Percentiles rank a stretch among this genome's conserved stretches.
These are phyloP conservation scores for Suillus placidus DNA, from an alignment of 768 basidiomycete genomes.

Conservation along the genomic window DNA sequence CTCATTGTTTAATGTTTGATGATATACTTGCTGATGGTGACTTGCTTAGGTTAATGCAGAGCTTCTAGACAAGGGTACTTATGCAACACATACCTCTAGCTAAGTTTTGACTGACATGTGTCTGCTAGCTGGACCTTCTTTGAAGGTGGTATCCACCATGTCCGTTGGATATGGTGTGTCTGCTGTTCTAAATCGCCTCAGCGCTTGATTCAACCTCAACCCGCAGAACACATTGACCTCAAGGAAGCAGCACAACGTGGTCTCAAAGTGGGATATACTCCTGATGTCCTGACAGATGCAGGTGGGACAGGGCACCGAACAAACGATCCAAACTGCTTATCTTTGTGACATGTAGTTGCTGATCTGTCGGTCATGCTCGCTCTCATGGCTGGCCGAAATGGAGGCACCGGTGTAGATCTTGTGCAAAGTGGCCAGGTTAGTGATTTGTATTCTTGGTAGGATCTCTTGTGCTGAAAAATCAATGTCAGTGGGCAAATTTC, in stretches of 20 bases:
- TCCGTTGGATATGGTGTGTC: constrained; percentile 82
- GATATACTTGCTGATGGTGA: not conserved
- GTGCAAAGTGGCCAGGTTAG: constrained; percentile 73
- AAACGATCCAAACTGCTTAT: not conserved
- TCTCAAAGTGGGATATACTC: constrained; percentile 86
- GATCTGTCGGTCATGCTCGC: constrained; percentile 89
- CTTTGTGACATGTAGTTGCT: constrained; percentile 62
- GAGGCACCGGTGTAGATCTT: constrained; percentile 58
- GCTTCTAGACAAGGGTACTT: constrained; percentile 45
- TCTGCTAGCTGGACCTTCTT: constrained; percentile 62
- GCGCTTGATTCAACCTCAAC: not conserved
- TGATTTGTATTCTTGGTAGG: constrained; percentile 1
- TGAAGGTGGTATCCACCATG: constrained; percentile 91
- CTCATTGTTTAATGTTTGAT: not conserved
- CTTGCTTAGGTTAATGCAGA: constrained; percentile 67
- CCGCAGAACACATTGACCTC: constrained; percentile 81
- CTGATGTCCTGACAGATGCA: constrained; percentile 91
- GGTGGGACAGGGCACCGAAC: constrained; percentile 44
- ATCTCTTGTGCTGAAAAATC: not conserved
- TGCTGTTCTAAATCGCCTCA: not conserved
- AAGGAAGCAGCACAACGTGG: constrained; percentile 57
- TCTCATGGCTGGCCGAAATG: constrained; percentile 91
- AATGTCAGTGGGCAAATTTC: constrained; percentile 71
- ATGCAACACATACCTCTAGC: not conserved
- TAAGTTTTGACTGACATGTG: constrained; percentile 5